A percentile compares a stretch with the other conserved stretches of the same genome.
phyloP scores from a whole-genome alignment of 2,329 filamentous ascomycete species.

The Alternaria incomplexa region DNA sequence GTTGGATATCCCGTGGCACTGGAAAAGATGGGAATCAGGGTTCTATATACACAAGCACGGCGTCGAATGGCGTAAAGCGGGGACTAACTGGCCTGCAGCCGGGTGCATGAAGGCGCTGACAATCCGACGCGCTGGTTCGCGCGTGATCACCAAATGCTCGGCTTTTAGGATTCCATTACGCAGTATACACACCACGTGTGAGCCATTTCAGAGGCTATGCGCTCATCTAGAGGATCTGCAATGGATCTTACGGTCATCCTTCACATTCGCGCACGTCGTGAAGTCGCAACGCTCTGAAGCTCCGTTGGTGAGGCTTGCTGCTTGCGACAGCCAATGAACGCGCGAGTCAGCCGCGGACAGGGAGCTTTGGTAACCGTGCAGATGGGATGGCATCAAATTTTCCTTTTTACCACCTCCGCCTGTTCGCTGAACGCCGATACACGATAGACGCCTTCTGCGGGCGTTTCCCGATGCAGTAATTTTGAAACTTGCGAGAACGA shows the following conservation, averaged over 20 bases:
- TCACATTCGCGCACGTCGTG: background rate
- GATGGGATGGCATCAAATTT: slow-evolving; percentile 20
- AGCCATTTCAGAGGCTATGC: background rate
- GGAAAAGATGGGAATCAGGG: slow-evolving; percentile 9
- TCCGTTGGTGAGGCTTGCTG: background rate
- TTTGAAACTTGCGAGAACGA: background rate
- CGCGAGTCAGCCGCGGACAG: slow-evolving; percentile 31
- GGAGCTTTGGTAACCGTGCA: slow-evolving; percentile 19
- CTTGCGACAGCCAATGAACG: slow-evolving; percentile 23
- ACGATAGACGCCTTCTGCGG: slow-evolving; percentile 9
- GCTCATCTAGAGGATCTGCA: background rate
- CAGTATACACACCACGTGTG: slow-evolving; percentile 12
- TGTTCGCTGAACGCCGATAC: slow-evolving; percentile 30
- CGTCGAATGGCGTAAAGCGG: slow-evolving; percentile 21
- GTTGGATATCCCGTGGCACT: background rate
- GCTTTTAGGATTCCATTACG: slow-evolving; percentile 16
- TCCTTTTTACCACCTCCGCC: slow-evolving; percentile 17
- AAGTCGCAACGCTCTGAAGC: slow-evolving; percentile 1
- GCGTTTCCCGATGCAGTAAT: slow-evolving; percentile 4
- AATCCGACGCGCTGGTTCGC: slow-evolving; percentile 21
- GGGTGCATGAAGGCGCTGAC: slow-evolving; percentile 14
- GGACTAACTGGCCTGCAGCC: slow-evolving; percentile 15
- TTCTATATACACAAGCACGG: slow-evolving; percentile 21
- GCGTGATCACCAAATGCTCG: slow-evolving; percentile 27
- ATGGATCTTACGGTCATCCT: background rate